Evolutionary conservation across 2,329 filamentous ascomycete genomes (phyloP), one percentile per base, ranked within the genome.

Genomic region (Pseudogymnoascus sp.): DNA sequence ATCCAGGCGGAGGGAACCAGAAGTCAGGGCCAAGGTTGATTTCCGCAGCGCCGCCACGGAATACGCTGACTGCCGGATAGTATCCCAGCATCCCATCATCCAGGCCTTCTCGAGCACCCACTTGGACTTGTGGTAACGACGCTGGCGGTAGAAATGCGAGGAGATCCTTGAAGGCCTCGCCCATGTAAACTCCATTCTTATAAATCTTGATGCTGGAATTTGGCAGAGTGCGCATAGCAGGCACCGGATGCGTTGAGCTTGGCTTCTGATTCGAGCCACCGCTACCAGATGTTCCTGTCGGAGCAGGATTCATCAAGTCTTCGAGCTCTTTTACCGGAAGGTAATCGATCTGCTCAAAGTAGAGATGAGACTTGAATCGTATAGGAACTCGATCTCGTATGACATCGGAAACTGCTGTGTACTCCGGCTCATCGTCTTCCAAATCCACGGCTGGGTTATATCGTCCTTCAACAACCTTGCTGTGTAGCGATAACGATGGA

Each of bases 81-180:
- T 99, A 99, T 9, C 94, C 95, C 1, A 97, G 83, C 82, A 94
- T 90, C 36, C 93, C 94, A 71, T 99, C 94, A 71, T 99, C 94
- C 65, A 96, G 85, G 28, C 91, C 91, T 65, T 94, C 89, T 59
- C 94, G 82, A 16, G 90, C 91, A 11, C 90, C 91, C 42, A 88
- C 82, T 66, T 89, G 86, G 5, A 82, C 78, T 64, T 86, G 83
- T 23, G 89, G 88, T 64, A 85, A 86, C 4, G 91, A 96, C 0
- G 94, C 92, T 0, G 92, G 93, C 0, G 94, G 94, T 0, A 99
- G 79, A 75, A 99, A 99, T 2, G 92, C 87, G 25, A 97, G 84
- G 1, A 99, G 83, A 67, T 95, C 86, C 62, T 89, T 89, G 72
- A 96, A 99, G 0, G 93, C 86, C 0, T 90, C 92, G 19, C 95